A percentile compares a stretch with the other conserved stretches of the same genome.
phyloP scores from a whole-genome alignment of 305 asterid species.

The Solanum aculeatissimum region DNA sequence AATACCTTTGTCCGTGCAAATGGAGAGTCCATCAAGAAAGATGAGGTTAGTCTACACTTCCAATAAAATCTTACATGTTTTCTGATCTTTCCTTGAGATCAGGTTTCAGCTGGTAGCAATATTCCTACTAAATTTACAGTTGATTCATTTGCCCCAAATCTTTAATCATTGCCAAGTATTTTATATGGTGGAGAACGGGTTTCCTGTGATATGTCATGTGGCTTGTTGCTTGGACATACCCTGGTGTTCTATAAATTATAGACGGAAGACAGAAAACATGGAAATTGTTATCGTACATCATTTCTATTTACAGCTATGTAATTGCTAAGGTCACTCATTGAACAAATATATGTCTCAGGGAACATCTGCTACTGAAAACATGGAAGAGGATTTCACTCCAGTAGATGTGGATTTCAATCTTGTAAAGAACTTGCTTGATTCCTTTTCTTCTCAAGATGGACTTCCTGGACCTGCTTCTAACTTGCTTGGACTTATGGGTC shows the following conservation, averaged over 20 bases:
- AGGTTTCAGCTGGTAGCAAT: background rate
- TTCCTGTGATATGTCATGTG: background rate
- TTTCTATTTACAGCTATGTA: background rate
- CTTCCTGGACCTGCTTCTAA: conserved; percentile 95
- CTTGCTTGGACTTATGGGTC: conserved; percentile 82
- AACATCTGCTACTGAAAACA: conserved; percentile 29
- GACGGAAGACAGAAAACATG: background rate
- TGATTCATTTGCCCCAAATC: background rate
- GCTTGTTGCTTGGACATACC: background rate
- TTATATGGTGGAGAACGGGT: background rate
- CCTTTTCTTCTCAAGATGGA: conserved; percentile 82
- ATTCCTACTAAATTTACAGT: background rate
- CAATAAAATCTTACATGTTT: background rate
- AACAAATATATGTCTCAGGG: conserved; percentile 34
- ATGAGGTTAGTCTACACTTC: conserved; percentile 38
- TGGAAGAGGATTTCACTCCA: conserved; percentile 60
- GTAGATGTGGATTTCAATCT: conserved; percentile 91
- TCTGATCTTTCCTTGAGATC: background rate
- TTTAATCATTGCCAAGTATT: background rate
- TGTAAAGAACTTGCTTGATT: conserved; percentile 68
- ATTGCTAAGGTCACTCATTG: background rate
- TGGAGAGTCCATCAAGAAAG: conserved; percentile 37
- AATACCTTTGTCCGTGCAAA: conserved; percentile 59
- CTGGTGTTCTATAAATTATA: background rate
- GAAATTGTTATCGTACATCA: background rate